Evolutionary conservation across 306 rosid species (phyloP), one percentile per base, ranked within the genome.

Genomic region (Citrullus mucosospermus): DNA sequence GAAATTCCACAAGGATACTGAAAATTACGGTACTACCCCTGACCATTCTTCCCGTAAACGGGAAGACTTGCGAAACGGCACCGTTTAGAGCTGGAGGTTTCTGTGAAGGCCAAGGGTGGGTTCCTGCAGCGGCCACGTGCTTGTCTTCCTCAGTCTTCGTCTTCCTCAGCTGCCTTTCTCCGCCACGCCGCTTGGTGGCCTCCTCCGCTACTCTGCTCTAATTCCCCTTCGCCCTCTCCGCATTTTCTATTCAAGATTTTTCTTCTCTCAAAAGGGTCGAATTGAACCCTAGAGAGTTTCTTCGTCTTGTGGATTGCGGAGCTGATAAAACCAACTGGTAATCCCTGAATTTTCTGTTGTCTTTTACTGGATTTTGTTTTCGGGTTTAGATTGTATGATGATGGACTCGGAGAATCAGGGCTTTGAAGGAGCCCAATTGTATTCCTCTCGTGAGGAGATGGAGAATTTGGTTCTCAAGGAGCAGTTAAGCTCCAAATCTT

Each of bases 401-500:
- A 94, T 94, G 96, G 98, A 89, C 83, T 90, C 97, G 15, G 91
- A 88, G 83, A 85, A 86, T 54, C 87, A 88, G 53, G 85, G 84
- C 83, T 75, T 79, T 16, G 89, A 84, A 48, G 90, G 80, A 83
- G 85, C 89, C 56, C 93, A 81, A 57, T 89, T 89, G 44, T 76
- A 69, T 7, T 81, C 86, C 12, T 78, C 97, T 13, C 84, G 43
- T 2, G 93, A 89, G 28, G 84, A 88, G 28, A 81, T 88, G 91
- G 89, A 94, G 66, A 90, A 73, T 78, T 91, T 90, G 75, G 71
- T 75, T 28, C 90, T 94, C 50, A 83, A 88, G 82, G 93, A 88
- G 28, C 84, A 88, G 2, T 79, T 86, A 6, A 84, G 46, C 78
- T 77, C 10, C 57, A 87, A 86, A 62, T 86, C 96, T 1, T 82